These are phyloP conservation scores for Cytidiella melzeri DNA, from an alignment of 768 basidiomycete species.

Conservation along the genomic window DNA sequence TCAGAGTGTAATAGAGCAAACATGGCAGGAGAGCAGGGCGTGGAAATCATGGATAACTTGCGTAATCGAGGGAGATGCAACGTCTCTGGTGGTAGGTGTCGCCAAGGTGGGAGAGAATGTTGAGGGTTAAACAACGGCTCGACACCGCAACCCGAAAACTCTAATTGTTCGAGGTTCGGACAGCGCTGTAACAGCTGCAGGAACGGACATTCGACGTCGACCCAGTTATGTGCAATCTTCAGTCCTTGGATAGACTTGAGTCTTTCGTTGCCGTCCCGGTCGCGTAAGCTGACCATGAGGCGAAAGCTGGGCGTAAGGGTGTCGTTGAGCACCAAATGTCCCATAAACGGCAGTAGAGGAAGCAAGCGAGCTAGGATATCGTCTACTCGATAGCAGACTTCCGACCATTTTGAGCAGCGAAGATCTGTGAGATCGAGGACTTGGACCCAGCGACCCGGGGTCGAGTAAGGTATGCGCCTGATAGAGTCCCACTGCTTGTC, in stretches of 20 bases:
- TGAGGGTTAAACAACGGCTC: constrained; percentile 37
- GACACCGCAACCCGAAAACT: constrained; percentile 54
- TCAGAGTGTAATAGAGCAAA: constrained; percentile 49
- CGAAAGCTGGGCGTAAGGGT: constrained; percentile 56
- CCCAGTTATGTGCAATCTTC: constrained; percentile 28
- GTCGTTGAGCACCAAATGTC: constrained; percentile 46
- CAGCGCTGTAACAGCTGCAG: constrained; percentile 52
- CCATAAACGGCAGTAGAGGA: constrained; percentile 61
- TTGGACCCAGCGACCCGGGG: constrained; percentile 85
- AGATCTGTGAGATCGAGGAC: constrained; percentile 63
- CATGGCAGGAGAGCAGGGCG: constrained; percentile 62
- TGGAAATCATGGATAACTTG: constrained; percentile 56
- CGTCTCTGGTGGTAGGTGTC: constrained; percentile 22
- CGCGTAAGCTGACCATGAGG: constrained; percentile 44
- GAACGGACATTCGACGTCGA: constrained; percentile 36
- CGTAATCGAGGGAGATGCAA: constrained; percentile 53
- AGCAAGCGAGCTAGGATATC: constrained; percentile 58
- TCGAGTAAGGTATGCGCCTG: constrained; percentile 78
- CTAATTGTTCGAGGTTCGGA: constrained; percentile 53
- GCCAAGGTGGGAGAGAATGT: constrained; percentile 25
- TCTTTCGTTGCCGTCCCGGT: constrained; percentile 43
- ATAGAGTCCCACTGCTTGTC: constrained; percentile 87
- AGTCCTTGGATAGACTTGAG: constrained; percentile 51
- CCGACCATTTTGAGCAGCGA: constrained; percentile 35
- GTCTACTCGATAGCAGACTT: constrained; percentile 54